phyloP scores from a whole-genome alignment of 352 stramenopile species.

The Phytophthora aleatoria region DNA sequence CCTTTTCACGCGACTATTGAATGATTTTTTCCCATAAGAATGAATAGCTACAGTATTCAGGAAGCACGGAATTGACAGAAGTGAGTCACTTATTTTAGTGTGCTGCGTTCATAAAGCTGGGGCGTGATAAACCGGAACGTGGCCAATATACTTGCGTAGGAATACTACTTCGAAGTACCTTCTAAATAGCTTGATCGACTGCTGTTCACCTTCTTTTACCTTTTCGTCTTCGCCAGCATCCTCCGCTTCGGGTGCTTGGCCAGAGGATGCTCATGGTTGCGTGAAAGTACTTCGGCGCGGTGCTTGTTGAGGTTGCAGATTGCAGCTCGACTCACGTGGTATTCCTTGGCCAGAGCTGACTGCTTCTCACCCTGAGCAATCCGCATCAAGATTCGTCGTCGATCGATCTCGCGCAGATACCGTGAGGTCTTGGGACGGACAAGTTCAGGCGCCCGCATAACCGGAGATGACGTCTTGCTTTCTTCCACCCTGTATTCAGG shows the following conservation, averaged over 20 bases:
- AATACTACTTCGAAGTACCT: too few species aligned
- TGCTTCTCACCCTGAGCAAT: slow-evolving; percentile 70
- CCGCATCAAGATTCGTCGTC: slow-evolving; percentile 58
- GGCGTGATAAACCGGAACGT: too few species aligned
- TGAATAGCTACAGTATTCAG: too few species aligned
- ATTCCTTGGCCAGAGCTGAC: slow-evolving; percentile 66
- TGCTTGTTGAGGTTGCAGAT: slow-evolving; percentile 81
- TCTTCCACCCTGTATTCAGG: neutral
- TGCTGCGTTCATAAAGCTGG: too few species aligned
- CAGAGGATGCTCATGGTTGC: slow-evolving; percentile 56
- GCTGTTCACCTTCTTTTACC: neutral
- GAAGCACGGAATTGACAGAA: too few species aligned
- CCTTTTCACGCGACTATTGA: too few species aligned
- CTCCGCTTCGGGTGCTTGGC: slow-evolving; percentile 64
- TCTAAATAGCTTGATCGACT: neutral
- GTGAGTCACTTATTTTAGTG: too few species aligned
- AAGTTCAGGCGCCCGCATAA: slow-evolving; percentile 12
- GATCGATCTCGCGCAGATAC: slow-evolving; percentile 74
- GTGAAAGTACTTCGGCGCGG: slow-evolving; percentile 52
- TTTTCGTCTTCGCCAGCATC: slow-evolving; percentile 17
- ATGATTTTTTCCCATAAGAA: too few species aligned
- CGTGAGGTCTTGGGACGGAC: slow-evolving; percentile 49
- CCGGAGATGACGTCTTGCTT: slow-evolving; percentile 7
- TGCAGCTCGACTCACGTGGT: slow-evolving; percentile 65
- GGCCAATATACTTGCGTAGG: too few species aligned